Evolutionary conservation across 495 filamentous ascomycete species (phyloP).

Genomic region (Entonaema liquescens): DNA sequence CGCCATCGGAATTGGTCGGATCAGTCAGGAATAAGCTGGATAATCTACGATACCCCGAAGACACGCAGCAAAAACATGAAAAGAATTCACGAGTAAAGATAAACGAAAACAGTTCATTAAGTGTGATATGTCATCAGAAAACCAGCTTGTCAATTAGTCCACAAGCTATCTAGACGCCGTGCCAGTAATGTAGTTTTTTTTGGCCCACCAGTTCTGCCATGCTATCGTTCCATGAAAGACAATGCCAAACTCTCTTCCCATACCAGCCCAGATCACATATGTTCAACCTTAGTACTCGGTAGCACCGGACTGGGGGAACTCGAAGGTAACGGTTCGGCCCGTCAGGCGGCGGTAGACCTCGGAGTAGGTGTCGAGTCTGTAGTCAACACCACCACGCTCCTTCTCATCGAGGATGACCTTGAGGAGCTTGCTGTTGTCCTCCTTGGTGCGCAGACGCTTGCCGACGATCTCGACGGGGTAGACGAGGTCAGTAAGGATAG

Average conservation of each 20-base stretch:
- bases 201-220: slow-evolving; percentile 37
- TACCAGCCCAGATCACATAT: slow-evolving; percentile 26
- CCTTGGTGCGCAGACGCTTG: slow-evolving; percentile 95
- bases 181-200: slow-evolving; percentile 35
- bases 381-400: slow-evolving; percentile 98
- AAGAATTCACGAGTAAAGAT: neutral
- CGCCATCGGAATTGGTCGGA: slow-evolving; percentile 86
- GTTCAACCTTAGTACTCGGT: slow-evolving; percentile 74
- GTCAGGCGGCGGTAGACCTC: slow-evolving; percentile 98
- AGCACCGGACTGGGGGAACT: slow-evolving; percentile 87
- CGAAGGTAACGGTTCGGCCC: slow-evolving; percentile 91
- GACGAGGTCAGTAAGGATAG: slow-evolving; percentile 94
- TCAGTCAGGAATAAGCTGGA: slow-evolving; percentile 56
- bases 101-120: slow-evolving; percentile 14
- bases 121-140: slow-evolving; percentile 31
- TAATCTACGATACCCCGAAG: slow-evolving; percentile 46
- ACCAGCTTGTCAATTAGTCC: slow-evolving; percentile 36
- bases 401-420: slow-evolving; percentile 99
- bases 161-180: slow-evolving; percentile 43
- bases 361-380: slow-evolving; percentile 97
- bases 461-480: slow-evolving; percentile 99
- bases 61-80: neutral
- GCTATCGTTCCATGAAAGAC: slow-evolving; percentile 33
- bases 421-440: slow-evolving; percentile 95
- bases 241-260: slow-evolving; percentile 26